These are phyloP conservation scores for Vitis labrusca DNA, from an alignment of 164 flowering plant genomes.

Conservation along the genomic window DNA sequence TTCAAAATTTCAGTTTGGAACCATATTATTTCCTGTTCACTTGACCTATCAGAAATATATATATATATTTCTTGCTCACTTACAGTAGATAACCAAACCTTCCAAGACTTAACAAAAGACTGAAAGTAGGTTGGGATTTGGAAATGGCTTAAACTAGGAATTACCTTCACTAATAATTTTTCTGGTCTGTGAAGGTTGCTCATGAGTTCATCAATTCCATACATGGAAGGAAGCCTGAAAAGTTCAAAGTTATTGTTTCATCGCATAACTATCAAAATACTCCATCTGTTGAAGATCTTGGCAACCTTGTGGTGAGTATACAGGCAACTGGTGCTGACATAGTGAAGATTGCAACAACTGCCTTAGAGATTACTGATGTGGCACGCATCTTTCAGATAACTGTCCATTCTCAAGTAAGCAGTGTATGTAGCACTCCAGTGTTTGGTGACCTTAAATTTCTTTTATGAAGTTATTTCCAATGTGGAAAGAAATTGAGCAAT, in stretches of 20 bases:
- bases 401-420: slow-evolving; percentile 82
- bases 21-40: background rate
- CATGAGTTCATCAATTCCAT: slow-evolving; percentile 62
- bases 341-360: slow-evolving; percentile 92
- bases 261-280: slow-evolving; percentile 83
- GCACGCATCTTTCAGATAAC: slow-evolving; percentile 79
- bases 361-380: slow-evolving; percentile 79
- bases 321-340: slow-evolving; percentile 96
- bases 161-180: background rate
- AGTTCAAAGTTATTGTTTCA: slow-evolving; percentile 79
- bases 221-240: slow-evolving; percentile 59
- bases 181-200: slow-evolving; percentile 59
- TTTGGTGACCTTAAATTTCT: background rate
- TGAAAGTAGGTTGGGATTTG: too few species aligned
- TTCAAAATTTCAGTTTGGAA: too few species aligned
- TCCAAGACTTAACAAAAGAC: too few species aligned
- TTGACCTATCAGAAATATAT: background rate
- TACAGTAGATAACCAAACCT: too few species aligned
- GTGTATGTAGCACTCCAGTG: slow-evolving; percentile 11
- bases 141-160: background rate
- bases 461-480: background rate
- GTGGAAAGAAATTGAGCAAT: too few species aligned
- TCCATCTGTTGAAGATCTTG: slow-evolving; percentile 85
- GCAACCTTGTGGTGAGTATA: slow-evolving; percentile 72
- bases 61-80: background rate